A percentile compares a stretch with the other conserved stretches of the same genome.
phyloP scores from a whole-genome alignment of 2,329 filamentous ascomycete species.

The Epichloe gansuensis region DNA sequence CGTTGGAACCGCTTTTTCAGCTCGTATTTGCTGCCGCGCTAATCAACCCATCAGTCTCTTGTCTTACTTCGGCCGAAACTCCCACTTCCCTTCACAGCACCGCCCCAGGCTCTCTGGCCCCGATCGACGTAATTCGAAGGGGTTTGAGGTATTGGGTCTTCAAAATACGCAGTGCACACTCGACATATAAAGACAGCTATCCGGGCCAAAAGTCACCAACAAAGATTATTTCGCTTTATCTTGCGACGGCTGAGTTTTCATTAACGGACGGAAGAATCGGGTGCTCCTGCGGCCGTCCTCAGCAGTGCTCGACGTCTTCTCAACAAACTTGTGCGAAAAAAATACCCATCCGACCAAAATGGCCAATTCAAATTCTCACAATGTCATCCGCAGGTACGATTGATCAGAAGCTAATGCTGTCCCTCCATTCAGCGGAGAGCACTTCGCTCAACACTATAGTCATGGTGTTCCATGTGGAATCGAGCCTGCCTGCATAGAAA shows the following conservation, averaged over 20 bases:
- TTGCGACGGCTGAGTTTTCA: too few species aligned
- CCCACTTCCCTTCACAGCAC: not conserved
- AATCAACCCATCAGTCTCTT: not conserved
- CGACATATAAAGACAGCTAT: not conserved
- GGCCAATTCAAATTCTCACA: slow-evolving; percentile 34
- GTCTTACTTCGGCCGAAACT: not conserved
- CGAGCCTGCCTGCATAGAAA: not conserved
- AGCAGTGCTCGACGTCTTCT: too few species aligned
- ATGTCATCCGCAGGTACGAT: slow-evolving; percentile 53
- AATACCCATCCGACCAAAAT: slow-evolving; percentile 18
- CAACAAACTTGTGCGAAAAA: not conserved
- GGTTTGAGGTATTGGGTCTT: not conserved
- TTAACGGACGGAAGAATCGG: too few species aligned
- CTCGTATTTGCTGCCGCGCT: not conserved
- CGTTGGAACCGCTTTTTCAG: not conserved
- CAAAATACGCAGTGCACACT: not conserved
- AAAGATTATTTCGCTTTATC: too few species aligned
- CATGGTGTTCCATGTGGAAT: not conserved
- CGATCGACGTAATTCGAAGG: not conserved
- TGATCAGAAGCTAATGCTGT: not conserved
- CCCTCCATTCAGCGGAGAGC: not conserved
- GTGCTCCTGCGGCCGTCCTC: not conserved
- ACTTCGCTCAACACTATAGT: not conserved
- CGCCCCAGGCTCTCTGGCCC: not conserved
- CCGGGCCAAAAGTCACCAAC: too few species aligned